Base-by-base conservation (phyloP, 202 grass and related monocot genomes). In the Saccharum hybrid region DNA sequence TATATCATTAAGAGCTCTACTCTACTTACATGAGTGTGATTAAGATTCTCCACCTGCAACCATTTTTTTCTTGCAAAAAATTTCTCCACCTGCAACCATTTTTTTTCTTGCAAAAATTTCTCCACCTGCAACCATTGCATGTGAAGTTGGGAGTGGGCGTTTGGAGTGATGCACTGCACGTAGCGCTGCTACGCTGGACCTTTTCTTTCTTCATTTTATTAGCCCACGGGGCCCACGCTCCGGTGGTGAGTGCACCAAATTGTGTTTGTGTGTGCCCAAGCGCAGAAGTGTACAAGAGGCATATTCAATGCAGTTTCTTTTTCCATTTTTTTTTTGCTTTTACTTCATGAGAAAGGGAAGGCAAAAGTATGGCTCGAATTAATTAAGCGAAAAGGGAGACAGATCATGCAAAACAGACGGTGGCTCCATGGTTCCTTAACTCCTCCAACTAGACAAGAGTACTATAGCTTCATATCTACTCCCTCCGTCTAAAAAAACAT, bases 281-380 rank as follows among this genome's bases (percentile, higher is more conserved):
- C 2, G 9, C 76, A 68, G 2, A 63, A 63, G 38, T 10, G 72
- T 14, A 46, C 42, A 36, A 54, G 6, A 31, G 46, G 38, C 38
- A 51, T 13, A 84, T 62, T 85, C 15, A 85, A 77, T 67, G 87
- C 66, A n/a, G 37, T 82, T 40, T 40, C 31, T 71, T 85, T 77
- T 79, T 72, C 2, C 57, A 18, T 60, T 46, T 62, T 2, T n/a
- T n/a, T 45, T 78, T 60, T 12, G 46, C 38, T 61, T 70, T 60
- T 13, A 46, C 38, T 70, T 84, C 16, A 39, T 5, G 13, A 51
- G 41, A n/a, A 71, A 85, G 54, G 13, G 28, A 40, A 64, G 28
- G 46, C 11, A 23, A 66, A 72, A 74, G 33, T 60, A 46, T 52
- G 30, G 70, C 28, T 11, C 8, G 1, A 10, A 69, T 39, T 26